Evolutionary conservation across 202 grass and related monocot genomes (phyloP), one percentile per base, ranked within the genome.

Genomic region (Cymbopogon flexuosus): DNA sequence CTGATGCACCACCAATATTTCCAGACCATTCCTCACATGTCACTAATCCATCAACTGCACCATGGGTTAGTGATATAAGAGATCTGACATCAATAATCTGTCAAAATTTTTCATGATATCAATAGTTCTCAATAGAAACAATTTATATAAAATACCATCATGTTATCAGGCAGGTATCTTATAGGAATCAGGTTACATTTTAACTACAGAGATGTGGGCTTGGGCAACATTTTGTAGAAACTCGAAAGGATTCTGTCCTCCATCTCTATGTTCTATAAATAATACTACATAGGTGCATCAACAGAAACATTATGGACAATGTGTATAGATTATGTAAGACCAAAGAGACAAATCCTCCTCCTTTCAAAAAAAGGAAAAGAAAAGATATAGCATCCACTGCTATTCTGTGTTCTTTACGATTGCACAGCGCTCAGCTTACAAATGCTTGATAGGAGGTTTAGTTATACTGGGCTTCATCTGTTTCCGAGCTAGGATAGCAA

Each of bases 11-110:
- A 19, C 75, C 84, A 46, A 85, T 60, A 18, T 86, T 88, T 30
- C 79, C 42, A 62, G 82, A 66, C 88, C 93, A 97, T 78, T 93
- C 84, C 65, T 93, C 92, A 75, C 92, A 94, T 71, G 87, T 85
- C 29, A 86, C 30, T 76, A 87, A 81, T 68, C 85, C 91, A 84
- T 93, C 91, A 62, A 93, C 91, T 93, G 88, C 49, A 65, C 6
- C 54, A 87, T 8, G 30, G 5, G 46, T 73, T 78, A 63, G 62
- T 27, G 83, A 81, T 75, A 77, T 76, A 87, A 84, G 65, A 87
- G 33, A 66, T 72, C 8, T 58, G 4, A n/a, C 8, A 13, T 61
- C 1, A 1, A 61, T 34, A 18, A 68, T 27, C 58, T 52, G 47
- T 0, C 43, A 71, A 81, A 61, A 8, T 76, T 75, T 56, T 40